Base-by-base conservation (phyloP, 208 protist species). In the Trypanosoma caninum region DNA sequence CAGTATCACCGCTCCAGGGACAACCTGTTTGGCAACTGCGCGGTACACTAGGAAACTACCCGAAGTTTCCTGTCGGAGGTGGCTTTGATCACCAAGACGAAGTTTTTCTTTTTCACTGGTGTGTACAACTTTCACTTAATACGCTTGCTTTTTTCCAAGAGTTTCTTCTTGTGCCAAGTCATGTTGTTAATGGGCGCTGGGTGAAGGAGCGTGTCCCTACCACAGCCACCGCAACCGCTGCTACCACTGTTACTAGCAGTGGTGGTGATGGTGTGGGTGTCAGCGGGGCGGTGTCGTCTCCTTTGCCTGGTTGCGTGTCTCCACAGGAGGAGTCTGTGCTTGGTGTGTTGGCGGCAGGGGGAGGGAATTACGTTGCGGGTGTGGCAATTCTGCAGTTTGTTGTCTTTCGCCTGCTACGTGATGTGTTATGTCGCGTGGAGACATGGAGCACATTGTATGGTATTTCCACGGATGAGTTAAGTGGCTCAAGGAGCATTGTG, bases 81-180 rank as follows among this genome's bases (percentile, higher is more conserved):
- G 62, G 44, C 50, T 78, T 85, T 59, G 72, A 84, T 58, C 72
- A 71, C 50, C 62, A 74, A 20, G 84, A 94, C 44, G 88, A 94
- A 62, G 46, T 84, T 18, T 91, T 87, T 56, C 72, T 92, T 20
- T 80, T 92, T 51, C 88, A 94, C 66, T 92, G 82, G 82, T 85
- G 74, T 53, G 74, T 57, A 41, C 88, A 94, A 60, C 72, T 91
- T 8, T 78, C 83, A 20, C 69, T 94, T 44, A 79, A 94, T 61
- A 69, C 86, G 31, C 35, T 94, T 30, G 67, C 78, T 11, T 69
- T 87, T 31, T 91, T 92, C 42, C 88, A 94, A 54, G 84, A 94
- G 70, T 69, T 73, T 28, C 72, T 94, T 2, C 65, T 94, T 46
- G 54, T 76, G 20, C 79, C 87, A 37, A 85, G 77, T 42, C 79